Percentiles rank a stretch among this genome's conserved stretches.
phyloP scores from a whole-genome alignment of 345 rosid species.

The Cardiospermum halicacabum region DNA sequence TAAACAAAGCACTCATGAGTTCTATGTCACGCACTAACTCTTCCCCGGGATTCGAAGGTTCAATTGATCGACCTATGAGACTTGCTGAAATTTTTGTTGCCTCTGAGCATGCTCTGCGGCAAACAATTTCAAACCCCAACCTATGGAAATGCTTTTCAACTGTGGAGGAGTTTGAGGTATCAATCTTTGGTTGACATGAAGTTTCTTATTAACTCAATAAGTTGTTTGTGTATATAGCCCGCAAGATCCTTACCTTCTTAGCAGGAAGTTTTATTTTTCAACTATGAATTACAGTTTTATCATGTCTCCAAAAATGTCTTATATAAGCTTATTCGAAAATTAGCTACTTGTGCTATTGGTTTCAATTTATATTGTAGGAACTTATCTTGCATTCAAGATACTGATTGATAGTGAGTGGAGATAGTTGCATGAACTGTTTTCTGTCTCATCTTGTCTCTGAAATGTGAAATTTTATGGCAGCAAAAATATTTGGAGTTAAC shows the following conservation, averaged over 20 bases:
- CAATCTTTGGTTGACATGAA: not conserved
- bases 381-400: not conserved
- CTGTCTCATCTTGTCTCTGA: conserved; percentile 1
- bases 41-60: conserved; percentile 81
- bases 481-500: conserved; percentile 80
- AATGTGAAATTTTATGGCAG: conserved; percentile 41
- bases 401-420: not conserved
- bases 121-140: conserved; percentile 67
- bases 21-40: conserved; percentile 73
- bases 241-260: not conserved
- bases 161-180: conserved; percentile 82
- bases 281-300: not conserved
- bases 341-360: not conserved
- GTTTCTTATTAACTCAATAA: conserved; percentile 7
- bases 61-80: conserved; percentile 88
- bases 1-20: conserved; percentile 37
- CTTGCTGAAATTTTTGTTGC: conserved; percentile 95
- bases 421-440: not conserved
- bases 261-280: not conserved
- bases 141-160: conserved; percentile 76
- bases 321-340: not conserved
- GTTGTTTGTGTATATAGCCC: not conserved
- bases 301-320: not conserved
- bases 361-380: not conserved
- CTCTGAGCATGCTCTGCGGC: conserved; percentile 75